Base-by-base conservation (phyloP, 1,284 basidiomycete species). In the Mycosarcoma maydis region DNA sequence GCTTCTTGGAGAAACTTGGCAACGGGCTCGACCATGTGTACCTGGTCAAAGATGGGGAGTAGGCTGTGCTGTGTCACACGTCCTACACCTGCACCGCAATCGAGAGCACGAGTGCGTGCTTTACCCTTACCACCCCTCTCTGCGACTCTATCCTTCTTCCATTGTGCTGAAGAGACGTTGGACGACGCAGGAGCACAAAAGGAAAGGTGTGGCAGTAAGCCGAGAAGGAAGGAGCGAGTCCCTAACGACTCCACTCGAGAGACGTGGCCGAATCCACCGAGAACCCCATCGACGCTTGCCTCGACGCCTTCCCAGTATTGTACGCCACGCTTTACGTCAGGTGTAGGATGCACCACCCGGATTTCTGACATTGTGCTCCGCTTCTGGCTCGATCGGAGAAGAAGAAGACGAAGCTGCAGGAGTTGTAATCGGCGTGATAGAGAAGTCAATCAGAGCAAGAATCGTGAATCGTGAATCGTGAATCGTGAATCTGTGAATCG, bases 11-110 rank as follows among this genome's bases (percentile, higher is more conserved):
- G 60, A 51, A 81, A 80, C 67, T 79, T 79, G 46, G 55, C 54
- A 8, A 80, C 78, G 2, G 80, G 80, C 54, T 81, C 80, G 39
- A 80, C 79, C 38, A 81, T 58, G 39, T 80, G 77, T 7, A 81
- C 80, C 36, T 80, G 69, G 41, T 81, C 78, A 22, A 79, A 67
- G 37, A 81, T 62, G n/a, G 72, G 74, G 16, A 77, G 55, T 8
- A 81, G 53, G 27, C 69, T 73, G 62, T 78, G 70, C 40, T 75
- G 59, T 6, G 74, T 76, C 22, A 81, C 80, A n/a, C 80, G 49
- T 4, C 80, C 80, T 6, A 81, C 76, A 11, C 80, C 80, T 9
- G 80, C 80, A 32, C 80, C 80, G 45, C 73, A 77, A 42, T 81
- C 80, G 20, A 81, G 68, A 17, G 76, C 80, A 14, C 78, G 59